These are phyloP conservation scores for Talaromyces rugulosus DNA, from an alignment of 2,329 filamentous ascomycete genomes.

Conservation along the genomic window DNA sequence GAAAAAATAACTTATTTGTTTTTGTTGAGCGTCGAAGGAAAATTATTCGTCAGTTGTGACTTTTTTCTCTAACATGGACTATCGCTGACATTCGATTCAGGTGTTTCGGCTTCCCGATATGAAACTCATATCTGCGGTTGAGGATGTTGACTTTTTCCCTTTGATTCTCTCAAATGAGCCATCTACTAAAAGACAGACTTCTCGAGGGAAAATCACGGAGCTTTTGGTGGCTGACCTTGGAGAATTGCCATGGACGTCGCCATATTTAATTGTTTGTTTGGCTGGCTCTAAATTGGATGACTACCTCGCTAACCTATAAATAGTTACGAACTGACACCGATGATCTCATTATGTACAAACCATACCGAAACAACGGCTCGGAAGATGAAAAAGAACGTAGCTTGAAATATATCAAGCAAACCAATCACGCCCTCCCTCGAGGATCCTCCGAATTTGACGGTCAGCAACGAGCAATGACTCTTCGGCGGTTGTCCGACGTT, in stretches of 20 bases:
- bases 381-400: conserved; percentile 20
- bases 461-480: conserved; percentile 35
- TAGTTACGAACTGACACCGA: conserved; percentile 74
- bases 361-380: conserved; percentile 51
- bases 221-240: conserved; percentile 81
- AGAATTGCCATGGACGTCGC: conserved; percentile 63
- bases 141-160: conserved; percentile 73
- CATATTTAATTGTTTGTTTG: conserved; percentile 72
- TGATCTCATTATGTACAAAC: conserved; percentile 83
- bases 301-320: conserved; percentile 4
- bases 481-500: conserved; percentile 48
- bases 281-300: neutral
- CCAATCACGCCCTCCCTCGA: conserved; percentile 64
- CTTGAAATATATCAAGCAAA: conserved; percentile 71
- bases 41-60: conserved; percentile 60
- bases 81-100: conserved; percentile 38
- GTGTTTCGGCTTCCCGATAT: conserved; percentile 74
- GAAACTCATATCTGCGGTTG: conserved; percentile 67
- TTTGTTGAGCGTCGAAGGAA: conserved; percentile 69
- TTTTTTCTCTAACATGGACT: neutral
- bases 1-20: conserved; percentile 65
- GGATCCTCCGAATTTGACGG: conserved; percentile 40
- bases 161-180: conserved; percentile 70
- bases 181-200: conserved; percentile 63
- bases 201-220: conserved; percentile 71